These are phyloP conservation scores for Vigna nakashimae DNA, from an alignment of 306 rosid genomes.

Conservation along the genomic window DNA sequence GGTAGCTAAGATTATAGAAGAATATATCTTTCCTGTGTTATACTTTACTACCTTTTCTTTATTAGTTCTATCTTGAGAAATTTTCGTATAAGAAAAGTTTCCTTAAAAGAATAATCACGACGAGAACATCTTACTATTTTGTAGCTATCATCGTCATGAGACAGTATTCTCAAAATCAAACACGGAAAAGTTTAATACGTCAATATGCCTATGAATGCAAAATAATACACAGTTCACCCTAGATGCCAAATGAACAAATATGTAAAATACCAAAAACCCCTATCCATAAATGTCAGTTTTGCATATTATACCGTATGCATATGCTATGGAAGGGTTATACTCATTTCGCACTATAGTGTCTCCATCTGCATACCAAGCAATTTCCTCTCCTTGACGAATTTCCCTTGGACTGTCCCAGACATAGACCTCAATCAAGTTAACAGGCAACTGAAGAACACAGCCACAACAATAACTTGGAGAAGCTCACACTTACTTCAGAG, in stretches of 20 bases:
- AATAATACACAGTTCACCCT: constrained; percentile 14
- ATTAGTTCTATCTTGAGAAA: constrained; percentile 11
- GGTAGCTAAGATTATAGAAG: neutral
- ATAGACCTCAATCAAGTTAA: constrained; percentile 49
- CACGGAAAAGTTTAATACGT: neutral
- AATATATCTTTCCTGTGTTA: constrained; percentile 3
- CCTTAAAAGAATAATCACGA: neutral
- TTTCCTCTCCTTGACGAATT: constrained; percentile 97
- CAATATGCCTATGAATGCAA: neutral
- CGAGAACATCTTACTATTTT: constrained; percentile 24
- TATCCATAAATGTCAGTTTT: constrained; percentile 31
- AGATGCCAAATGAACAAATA: constrained; percentile 23
- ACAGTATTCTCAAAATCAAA: constrained; percentile 20
- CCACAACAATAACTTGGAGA: constrained; percentile 6
- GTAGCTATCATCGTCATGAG: neutral
- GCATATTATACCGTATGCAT: constrained; percentile 81
- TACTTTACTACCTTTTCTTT: neutral
- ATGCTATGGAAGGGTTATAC: constrained; percentile 90
- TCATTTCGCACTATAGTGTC: constrained; percentile 91
- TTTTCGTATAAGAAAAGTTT: constrained; percentile 4
- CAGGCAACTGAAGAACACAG: constrained; percentile 26
- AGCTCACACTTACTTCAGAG: constrained; percentile 66
- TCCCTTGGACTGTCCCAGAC: constrained; percentile 70
- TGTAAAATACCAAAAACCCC: constrained; percentile 21
- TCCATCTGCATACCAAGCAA: constrained; percentile 99